Evolutionary conservation across 148 eudicot species (phyloP).

Genomic region (Cornus controversa): DNA sequence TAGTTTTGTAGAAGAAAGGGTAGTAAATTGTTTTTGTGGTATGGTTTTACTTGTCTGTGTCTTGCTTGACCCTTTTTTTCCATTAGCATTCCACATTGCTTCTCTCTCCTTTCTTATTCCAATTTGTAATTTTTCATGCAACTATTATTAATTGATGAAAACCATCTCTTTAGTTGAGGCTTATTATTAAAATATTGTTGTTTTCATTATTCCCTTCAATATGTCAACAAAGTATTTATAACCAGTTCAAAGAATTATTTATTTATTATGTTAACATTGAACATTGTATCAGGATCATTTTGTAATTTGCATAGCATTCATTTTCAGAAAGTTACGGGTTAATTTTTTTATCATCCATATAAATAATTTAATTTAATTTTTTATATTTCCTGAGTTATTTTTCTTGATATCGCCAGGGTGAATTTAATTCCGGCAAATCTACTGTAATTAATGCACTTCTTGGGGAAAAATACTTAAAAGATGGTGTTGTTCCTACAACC

Average conservation of each 20-base stretch:
- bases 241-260: not conserved
- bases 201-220: not conserved
- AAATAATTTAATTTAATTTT: not conserved
- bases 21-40: not conserved
- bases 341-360: too few relatives aligned
- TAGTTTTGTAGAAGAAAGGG: not conserved
- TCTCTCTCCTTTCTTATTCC: not conserved
- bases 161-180: not conserved
- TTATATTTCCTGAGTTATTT: not conserved
- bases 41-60: not conserved
- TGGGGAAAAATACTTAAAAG: constrained; percentile 76
- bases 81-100: not conserved
- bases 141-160: not conserved
- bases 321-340: not conserved
- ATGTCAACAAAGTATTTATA: not conserved
- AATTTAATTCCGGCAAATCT: constrained; percentile 94
- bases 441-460: constrained; percentile 94
- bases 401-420: constrained; percentile 61
- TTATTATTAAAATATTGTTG: not conserved
- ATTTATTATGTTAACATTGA: not conserved
- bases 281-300: not conserved
- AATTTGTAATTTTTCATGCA: not conserved
- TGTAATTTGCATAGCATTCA: not conserved
- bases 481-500: constrained; percentile 97
- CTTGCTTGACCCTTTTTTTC: not conserved